Evolutionary conservation across 805 yeast species (phyloP).

Genomic region (Vanderwaltozyma polyspora): DNA sequence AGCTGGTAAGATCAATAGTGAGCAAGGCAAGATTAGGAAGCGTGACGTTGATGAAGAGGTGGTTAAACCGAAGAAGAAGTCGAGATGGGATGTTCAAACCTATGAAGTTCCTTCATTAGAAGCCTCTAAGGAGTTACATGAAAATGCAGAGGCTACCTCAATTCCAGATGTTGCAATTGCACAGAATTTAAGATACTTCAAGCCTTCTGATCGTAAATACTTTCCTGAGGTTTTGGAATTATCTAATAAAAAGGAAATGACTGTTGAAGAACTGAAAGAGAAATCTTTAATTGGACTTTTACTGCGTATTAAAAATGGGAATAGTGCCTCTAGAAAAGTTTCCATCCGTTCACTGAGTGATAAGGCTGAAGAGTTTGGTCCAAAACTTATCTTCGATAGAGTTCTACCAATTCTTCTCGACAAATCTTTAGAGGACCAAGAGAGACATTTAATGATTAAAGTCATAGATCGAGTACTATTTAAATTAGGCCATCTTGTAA

Average conservation of each 20-base stretch:
- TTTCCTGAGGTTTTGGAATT: conserved; percentile 48
- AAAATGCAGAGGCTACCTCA: conserved; percentile 28
- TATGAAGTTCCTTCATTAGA: conserved; percentile 53
- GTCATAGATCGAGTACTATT: conserved; percentile 58
- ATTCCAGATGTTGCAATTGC: conserved; percentile 54
- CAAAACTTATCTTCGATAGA: conserved; percentile 54
- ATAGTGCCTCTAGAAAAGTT: conserved; percentile 52
- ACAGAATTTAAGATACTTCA: conserved; percentile 55
- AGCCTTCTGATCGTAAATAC: conserved; percentile 57
- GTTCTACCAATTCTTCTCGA: conserved; percentile 72
- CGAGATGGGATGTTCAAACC: conserved; percentile 29
- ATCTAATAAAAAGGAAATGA: conserved; percentile 23
- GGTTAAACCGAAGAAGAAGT: conserved; percentile 9
- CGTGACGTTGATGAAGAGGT: conserved; percentile 23
- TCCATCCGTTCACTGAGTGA: conserved; percentile 60
- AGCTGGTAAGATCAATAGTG: conserved; percentile 9
- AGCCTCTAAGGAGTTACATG: conserved; percentile 24
- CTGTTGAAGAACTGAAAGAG: conserved; percentile 47
- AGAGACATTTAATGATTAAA: conserved; percentile 72
- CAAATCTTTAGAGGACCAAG: conserved; percentile 62
- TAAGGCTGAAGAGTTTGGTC: conserved; percentile 54
- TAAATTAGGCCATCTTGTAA: conserved; percentile 49
- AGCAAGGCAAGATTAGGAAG: conserved; percentile 30
- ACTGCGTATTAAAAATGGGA: conserved; percentile 68
- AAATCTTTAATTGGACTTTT: conserved; percentile 51